These are phyloP conservation scores for Dorcoceras hygrometricum DNA, from an alignment of 257 asterid genomes.

Conservation along the genomic window DNA sequence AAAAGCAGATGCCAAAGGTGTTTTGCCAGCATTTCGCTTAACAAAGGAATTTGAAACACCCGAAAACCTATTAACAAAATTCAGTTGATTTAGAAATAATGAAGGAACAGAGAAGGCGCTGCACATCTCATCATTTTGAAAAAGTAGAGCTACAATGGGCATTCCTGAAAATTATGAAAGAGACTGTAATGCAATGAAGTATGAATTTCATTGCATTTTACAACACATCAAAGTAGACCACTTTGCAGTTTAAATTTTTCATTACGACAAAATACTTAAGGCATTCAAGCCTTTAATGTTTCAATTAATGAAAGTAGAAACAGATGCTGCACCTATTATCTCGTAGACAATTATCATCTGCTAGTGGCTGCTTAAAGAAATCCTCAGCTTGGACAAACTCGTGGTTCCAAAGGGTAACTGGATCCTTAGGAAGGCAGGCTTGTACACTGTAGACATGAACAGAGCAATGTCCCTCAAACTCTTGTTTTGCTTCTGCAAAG, in stretches of 20 bases:
- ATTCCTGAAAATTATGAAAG: constrained; percentile 6
- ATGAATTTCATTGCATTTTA: constrained; percentile 3
- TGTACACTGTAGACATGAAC: constrained; percentile 86
- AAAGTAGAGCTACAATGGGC: not conserved
- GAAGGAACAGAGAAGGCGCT: not conserved
- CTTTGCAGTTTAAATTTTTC: not conserved
- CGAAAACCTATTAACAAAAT: constrained; percentile 53
- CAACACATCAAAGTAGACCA: not conserved
- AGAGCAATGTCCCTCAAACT: constrained; percentile 65
- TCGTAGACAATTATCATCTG: constrained; percentile 66
- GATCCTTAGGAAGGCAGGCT: constrained; percentile 88
- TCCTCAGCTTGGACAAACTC: constrained; percentile 87
- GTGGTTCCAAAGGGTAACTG: constrained; percentile 88
- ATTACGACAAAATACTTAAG: not conserved
- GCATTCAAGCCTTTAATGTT: not conserved
- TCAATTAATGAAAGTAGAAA: constrained; percentile 11
- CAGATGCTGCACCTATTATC: constrained; percentile 68
- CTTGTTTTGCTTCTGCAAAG: constrained; percentile 69
- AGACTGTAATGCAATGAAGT: constrained; percentile 1
- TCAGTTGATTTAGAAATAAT: constrained; percentile 10
- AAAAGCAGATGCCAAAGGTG: constrained; percentile 33
- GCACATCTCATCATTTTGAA: not conserved
- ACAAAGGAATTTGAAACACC: constrained; percentile 76
- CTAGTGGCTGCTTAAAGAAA: constrained; percentile 61
- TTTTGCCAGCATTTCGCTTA: constrained; percentile 50